These are phyloP conservation scores for Aspergillus campestris DNA, from an alignment of 495 filamentous ascomycete genomes.

Conservation along the genomic window DNA sequence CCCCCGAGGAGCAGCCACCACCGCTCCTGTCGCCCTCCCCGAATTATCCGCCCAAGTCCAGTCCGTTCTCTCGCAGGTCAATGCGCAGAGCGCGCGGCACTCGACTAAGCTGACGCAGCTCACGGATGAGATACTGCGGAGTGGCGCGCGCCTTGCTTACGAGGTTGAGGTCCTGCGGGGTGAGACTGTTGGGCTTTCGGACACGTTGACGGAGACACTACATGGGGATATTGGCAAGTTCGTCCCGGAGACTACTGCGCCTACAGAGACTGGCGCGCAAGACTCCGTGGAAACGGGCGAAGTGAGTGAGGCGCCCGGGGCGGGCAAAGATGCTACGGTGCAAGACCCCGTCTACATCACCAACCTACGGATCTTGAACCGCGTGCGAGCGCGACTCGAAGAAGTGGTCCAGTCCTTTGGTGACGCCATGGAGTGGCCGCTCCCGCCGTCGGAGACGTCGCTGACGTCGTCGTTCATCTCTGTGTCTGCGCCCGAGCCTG, in stretches of 20 bases:
- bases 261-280: constrained; percentile 8
- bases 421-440: constrained; percentile 85
- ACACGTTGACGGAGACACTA: constrained; percentile 64
- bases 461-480: constrained; percentile 70
- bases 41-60: constrained; percentile 78
- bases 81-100: constrained; percentile 74
- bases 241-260: constrained; percentile 34
- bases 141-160: constrained; percentile 79
- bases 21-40: constrained; percentile 54
- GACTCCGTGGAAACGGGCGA: background rate
- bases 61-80: constrained; percentile 73
- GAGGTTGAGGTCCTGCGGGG: constrained; percentile 90
- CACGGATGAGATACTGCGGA: constrained; percentile 89
- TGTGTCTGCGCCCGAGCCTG: constrained; percentile 66
- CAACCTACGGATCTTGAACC: constrained; percentile 70
- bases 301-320: background rate
- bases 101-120: constrained; percentile 78
- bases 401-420: constrained; percentile 83
- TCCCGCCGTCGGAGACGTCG: constrained; percentile 71
- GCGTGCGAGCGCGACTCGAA: constrained; percentile 74
- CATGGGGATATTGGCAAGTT: constrained; percentile 63
- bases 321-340: constrained; percentile 3
- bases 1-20: constrained; percentile 26
- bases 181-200: constrained; percentile 68
- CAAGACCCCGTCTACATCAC: constrained; percentile 62